Evolutionary conservation across 2,329 filamentous ascomycete genomes (phyloP), one percentile per base, ranked within the genome.

Genomic region (Leptodontidium sp.): DNA sequence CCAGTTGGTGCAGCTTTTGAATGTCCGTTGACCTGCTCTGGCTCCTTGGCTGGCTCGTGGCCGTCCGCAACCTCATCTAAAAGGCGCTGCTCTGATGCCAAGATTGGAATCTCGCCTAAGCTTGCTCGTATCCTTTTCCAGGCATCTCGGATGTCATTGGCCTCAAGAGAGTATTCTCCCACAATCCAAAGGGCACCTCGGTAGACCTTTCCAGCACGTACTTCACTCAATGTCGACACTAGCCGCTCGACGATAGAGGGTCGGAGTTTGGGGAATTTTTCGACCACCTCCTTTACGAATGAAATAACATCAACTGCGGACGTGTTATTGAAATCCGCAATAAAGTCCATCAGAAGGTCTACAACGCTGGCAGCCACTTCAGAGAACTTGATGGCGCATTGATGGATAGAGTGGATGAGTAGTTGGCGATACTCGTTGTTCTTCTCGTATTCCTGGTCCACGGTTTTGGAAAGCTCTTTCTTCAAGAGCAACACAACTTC

Each of bases 391-490:
- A 99, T 98, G 75, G 96, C 96, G 80, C 96, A 98, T 80, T 97
- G 94, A 81, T 99, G 96, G 78, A 99, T 99, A 47, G 94, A 93
- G 81, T 98, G 94, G 74, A 99, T 98, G 70, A 99, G 87, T 9
- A 99, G 87, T 77, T 97, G 94, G 75, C 96, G 92, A 81, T 98
- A 98, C 81, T 97, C 94, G 78, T 89, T 90, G 82, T 97, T 97
- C 88, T 98, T 98, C 84, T 99, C 96, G 82, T 98, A 98, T 80
- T 98, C 94, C 81, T 98, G 94, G 77, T 99, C 94, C 53, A 98
- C 93, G 0, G 96, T 99, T 86, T 98, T 99, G 71, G 93, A 90
- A 35, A 99, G 88, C 79, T 99, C 96, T 81, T 99, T 99, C 85
- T 99, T 99, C 70, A 99, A 85, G 0, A 99, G 86, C 77, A 98